A percentile compares a stretch with the other conserved stretches of the same genome.
Conservation (phyloP, 805 yeast genomes). For the Saccharomyces jurei region DNA sequence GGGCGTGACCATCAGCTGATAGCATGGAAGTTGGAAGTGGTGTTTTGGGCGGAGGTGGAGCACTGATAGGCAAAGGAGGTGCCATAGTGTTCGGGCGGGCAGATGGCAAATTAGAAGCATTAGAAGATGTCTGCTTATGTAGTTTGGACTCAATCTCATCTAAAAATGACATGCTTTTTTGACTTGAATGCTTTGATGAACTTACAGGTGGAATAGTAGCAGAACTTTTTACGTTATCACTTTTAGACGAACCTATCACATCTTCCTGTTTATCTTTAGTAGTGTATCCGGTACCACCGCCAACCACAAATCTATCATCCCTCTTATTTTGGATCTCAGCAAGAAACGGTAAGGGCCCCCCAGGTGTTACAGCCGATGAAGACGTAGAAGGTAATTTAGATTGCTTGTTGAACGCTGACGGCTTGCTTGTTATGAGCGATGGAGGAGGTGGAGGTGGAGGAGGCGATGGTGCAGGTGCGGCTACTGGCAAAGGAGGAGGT, state of each 20-base stretch:
- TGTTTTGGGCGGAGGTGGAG: conserved; percentile 15
- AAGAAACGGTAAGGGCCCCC: conserved; percentile 42
- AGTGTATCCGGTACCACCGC: conserved; percentile 25
- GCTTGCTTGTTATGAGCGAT: background rate
- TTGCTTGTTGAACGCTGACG: background rate
- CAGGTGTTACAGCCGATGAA: conserved; percentile 17
- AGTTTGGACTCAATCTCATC: conserved; percentile 25
- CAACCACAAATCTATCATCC: conserved; percentile 40
- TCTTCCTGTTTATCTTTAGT: conserved; percentile 18
- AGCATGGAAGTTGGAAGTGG: conserved; percentile 5
- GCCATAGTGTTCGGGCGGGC: conserved; percentile 5
- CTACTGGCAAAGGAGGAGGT: conserved; percentile 11
- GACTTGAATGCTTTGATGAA: conserved; percentile 9
- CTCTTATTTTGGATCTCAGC: conserved; percentile 44
- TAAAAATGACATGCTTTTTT: conserved; percentile 21
- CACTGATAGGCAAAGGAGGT: conserved; percentile 5
- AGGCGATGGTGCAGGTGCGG: conserved; percentile 21
- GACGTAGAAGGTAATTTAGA: conserved; percentile 1
- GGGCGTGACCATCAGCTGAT: conserved; percentile 13
- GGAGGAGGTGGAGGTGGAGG: conserved; percentile 24
- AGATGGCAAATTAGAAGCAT: conserved; percentile 1
- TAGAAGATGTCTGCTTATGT: conserved; percentile 8
- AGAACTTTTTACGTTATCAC: conserved; percentile 7
- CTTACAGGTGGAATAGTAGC: conserved; percentile 13
- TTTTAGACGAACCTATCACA: conserved; percentile 11